These are phyloP conservation scores for Oryza australiensis DNA, from an alignment of 176 grass and related monocot genomes.

Conservation along the genomic window DNA sequence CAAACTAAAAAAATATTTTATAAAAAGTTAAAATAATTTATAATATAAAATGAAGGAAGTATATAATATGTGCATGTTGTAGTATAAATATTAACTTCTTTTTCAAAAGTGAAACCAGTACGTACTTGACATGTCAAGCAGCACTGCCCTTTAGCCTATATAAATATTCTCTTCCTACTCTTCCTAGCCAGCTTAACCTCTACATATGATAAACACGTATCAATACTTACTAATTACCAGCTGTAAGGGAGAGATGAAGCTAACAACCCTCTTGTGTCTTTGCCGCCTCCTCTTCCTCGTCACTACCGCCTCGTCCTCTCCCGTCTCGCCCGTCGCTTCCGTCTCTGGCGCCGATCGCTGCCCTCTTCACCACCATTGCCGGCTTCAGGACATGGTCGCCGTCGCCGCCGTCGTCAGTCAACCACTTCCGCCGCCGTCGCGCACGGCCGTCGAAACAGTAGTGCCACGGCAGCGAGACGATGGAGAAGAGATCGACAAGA, in stretches of 20 bases:
- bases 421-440: background rate
- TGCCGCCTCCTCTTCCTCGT: background rate
- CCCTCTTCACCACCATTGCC: background rate
- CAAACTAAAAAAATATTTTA: no score
- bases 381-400: background rate
- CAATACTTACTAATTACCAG: background rate
- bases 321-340: no score
- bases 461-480: background rate
- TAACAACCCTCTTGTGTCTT: background rate
- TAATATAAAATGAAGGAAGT: no score
- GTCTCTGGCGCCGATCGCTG: slow-evolving; percentile 13
- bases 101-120: background rate
- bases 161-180: background rate
- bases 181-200: background rate
- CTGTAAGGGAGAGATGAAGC: slow-evolving; percentile 12
- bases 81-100: no score
- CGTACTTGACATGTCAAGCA: background rate
- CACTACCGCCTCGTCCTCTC: background rate
- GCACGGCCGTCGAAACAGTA: background rate
- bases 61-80: no score
- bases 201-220: background rate
- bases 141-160: background rate
- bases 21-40: no score
- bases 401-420: background rate
- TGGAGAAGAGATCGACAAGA: background rate